Evolutionary conservation across 2,329 filamentous ascomycete genomes (phyloP), one percentile per base, ranked within the genome.

Genomic region (Epichloe hybrida): DNA sequence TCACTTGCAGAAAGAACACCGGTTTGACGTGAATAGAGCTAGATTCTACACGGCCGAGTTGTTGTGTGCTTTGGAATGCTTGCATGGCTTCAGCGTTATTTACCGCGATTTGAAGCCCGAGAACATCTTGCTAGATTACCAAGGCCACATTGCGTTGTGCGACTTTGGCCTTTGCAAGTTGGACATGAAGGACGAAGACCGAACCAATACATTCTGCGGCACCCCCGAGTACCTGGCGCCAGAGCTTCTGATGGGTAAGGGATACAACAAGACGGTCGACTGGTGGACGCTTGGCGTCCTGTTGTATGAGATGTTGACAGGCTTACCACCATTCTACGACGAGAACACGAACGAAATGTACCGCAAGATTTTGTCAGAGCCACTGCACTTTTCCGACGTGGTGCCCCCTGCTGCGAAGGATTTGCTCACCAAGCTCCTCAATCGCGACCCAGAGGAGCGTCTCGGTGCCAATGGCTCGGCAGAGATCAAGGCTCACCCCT

Each of bases 341-440:
- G 93, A 98, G 70, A 96, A 96, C 71, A 96, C 89, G 54, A 97
- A 97, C 69, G 91, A 97, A 70, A 97, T 95, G 93, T 97, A 98
- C 69, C 86, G 90, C 66, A 98, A 98, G 79, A 98, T 98, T 62
- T 74, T 97, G 46, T 91, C 90, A 52, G 93, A 97, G 68, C 91
- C 93, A 23, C 76, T 98, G 46, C 89, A 95, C 66, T 97, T 97
- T 76, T 90, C 91, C 15, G 91, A 97, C 59, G 82, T 96, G 35
- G 91, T 97, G 34, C 93, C 93, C 11, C 86, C 88, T 0, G 89
- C 91, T 40, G 93, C 93, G 55, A 90, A 94, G 67, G 91, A 97
- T 66, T 79, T 98, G 39, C 73, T 98, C 49, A 90, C 85, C 20
- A 88, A 88, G 66, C 79, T 98, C 36, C 78, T 98, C 49, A 93